Conservation (phyloP, 179 eudicot species). For the Beta macrorhiza region DNA sequence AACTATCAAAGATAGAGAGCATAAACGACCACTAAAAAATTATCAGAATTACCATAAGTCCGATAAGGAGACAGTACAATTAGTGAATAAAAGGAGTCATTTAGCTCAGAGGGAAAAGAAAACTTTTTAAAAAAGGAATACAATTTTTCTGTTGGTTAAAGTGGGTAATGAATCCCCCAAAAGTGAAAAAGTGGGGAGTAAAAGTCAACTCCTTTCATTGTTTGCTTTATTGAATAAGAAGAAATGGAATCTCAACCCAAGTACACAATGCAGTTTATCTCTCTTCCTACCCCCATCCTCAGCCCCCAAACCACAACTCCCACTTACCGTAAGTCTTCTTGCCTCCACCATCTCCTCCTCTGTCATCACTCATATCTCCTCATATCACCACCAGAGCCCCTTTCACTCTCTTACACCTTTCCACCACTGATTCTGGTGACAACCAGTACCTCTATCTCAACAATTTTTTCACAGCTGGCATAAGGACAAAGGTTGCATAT, state of each 20-base stretch:
- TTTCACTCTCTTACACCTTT: not conserved
- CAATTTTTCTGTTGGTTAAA: not conserved
- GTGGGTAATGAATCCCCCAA: not conserved
- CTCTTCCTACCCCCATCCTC: not conserved
- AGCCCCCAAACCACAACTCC: not conserved
- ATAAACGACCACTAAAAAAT: not conserved
- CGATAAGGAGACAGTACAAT: not conserved
- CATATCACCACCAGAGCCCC: not conserved
- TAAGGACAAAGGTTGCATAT: too few species aligned
- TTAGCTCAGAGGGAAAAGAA: not conserved
- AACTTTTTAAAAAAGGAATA: not conserved
- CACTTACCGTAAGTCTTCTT: not conserved
- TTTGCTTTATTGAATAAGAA: not conserved
- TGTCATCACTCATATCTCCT: not conserved
- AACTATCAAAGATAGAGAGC: conserved; percentile 13
- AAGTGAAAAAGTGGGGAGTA: not conserved
- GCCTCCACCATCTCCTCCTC: not conserved
- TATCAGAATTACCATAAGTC: not conserved
- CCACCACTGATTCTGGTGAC: not conserved
- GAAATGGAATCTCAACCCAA: not conserved
- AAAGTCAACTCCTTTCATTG: too few species aligned
- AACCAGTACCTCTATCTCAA: conserved; percentile 2
- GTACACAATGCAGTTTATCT: not conserved
- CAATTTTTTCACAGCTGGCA: too few species aligned
- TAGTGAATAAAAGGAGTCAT: not conserved